A percentile compares a stretch with the other conserved stretches of the same genome.
Conservation (phyloP, 2,329 filamentous ascomycete genomes). For the Nannizzia gypsea region DNA sequence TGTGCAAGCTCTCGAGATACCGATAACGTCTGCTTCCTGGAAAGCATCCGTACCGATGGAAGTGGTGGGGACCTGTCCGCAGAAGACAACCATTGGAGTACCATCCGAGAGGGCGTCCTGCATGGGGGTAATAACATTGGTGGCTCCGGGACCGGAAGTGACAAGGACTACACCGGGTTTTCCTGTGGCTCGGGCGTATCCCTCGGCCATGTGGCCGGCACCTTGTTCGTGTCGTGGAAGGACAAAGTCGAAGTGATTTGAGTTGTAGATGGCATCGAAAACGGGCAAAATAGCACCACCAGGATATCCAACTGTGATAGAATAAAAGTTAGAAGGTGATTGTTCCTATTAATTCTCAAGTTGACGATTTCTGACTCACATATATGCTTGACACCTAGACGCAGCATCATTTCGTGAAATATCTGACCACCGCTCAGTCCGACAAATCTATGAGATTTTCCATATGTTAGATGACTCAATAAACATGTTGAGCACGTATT, state of each 20-base stretch:
- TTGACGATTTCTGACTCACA: constrained; percentile 49
- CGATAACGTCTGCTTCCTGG: constrained; percentile 89
- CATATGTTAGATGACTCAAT: constrained; percentile 10
- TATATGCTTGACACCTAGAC: constrained; percentile 82
- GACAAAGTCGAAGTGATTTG: constrained; percentile 89
- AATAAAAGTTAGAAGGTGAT: background rate
- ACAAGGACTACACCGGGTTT: constrained; percentile 93
- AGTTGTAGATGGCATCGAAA: constrained; percentile 98
- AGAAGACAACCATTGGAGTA: constrained; percentile 91
- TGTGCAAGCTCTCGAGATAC: constrained; percentile 87
- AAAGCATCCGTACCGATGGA: constrained; percentile 93
- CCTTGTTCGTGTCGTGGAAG: constrained; percentile 94
- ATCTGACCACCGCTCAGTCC: constrained; percentile 93
- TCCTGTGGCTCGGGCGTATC: constrained; percentile 85
- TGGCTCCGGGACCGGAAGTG: constrained; percentile 90
- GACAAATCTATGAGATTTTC: constrained; percentile 54
- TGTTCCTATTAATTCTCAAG: no score
- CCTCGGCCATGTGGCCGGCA: constrained; percentile 96
- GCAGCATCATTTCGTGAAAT: constrained; percentile 98
- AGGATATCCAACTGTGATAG: constrained; percentile 61
- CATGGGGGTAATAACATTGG: constrained; percentile 92
- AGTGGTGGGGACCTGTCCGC: constrained; percentile 77
- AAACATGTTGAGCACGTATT: background rate
- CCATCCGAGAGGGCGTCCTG: constrained; percentile 93
- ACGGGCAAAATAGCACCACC: constrained; percentile 94